Evolutionary conservation across 1,284 basidiomycete species (phyloP).

Genomic region (Rhodotorula sp.): DNA sequence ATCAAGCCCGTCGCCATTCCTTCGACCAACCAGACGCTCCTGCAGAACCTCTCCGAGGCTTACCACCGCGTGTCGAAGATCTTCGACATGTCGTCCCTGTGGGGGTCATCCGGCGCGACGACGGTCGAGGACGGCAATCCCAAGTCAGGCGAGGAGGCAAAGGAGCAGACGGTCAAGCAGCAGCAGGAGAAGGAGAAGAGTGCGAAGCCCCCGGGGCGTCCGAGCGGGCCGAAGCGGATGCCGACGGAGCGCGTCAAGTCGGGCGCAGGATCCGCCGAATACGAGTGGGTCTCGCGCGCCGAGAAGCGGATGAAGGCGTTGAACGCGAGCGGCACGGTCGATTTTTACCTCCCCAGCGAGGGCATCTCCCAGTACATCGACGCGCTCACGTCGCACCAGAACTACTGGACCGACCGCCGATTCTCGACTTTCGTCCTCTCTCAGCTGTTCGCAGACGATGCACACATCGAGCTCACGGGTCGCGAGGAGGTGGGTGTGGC

Average conservation of each 20-base stretch:
- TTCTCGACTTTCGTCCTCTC: conserved; percentile 31
- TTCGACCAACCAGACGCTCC: conserved; percentile 45
- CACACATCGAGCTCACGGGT: conserved; percentile 28
- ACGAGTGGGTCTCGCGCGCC: conserved; percentile 30
- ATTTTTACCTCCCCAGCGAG: conserved; percentile 32
- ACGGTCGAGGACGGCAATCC: not conserved
- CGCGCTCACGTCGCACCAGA: conserved; percentile 21
- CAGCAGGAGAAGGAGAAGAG: conserved; percentile 9
- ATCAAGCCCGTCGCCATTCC: conserved; percentile 46
- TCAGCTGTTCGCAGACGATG: conserved; percentile 28
- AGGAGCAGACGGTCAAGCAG: conserved; percentile 7
- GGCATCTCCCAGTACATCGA: conserved; percentile 27
- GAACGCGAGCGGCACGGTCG: conserved; percentile 26
- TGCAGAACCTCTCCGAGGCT: conserved; percentile 43
- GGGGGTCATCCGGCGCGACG: conserved; percentile 12
- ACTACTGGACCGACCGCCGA: conserved; percentile 31
- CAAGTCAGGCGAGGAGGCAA: conserved; percentile 1
- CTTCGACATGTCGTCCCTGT: conserved; percentile 41
- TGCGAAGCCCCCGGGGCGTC: conserved; percentile 9
- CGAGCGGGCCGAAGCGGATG: conserved; percentile 27
- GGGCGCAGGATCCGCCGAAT: conserved; percentile 16
- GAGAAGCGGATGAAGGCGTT: conserved; percentile 35
- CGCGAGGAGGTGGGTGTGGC: conserved; percentile 32
- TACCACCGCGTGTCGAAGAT: conserved; percentile 46
- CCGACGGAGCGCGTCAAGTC: conserved; percentile 29